Conservation (phyloP, 345 rosid genomes). For the Moringa oleifera region DNA sequence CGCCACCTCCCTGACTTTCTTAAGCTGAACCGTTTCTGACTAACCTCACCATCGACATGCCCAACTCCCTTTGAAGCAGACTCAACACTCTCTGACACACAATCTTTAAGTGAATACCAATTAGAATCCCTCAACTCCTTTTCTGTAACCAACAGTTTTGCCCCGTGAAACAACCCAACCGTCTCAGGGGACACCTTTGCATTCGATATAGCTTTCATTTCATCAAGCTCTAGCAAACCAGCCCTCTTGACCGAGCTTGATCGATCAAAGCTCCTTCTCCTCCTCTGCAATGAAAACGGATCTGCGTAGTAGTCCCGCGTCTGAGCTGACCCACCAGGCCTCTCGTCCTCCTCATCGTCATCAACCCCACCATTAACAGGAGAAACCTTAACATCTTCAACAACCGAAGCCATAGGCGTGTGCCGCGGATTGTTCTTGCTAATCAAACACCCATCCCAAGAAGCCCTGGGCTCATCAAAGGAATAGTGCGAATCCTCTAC, state of each 20-base stretch:
- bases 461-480: constrained; percentile 73
- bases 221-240: constrained; percentile 59
- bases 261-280: constrained; percentile 73
- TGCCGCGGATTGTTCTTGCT: constrained; percentile 49
- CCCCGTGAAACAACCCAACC: constrained; percentile 50
- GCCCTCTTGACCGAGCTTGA: constrained; percentile 45
- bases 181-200: constrained; percentile 71
- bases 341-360: constrained; percentile 32
- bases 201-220: constrained; percentile 49
- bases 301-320: constrained; percentile 74
- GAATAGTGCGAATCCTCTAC: constrained; percentile 49
- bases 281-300: constrained; percentile 29
- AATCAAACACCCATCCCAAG: constrained; percentile 70
- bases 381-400: constrained; percentile 47
- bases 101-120: constrained; percentile 45
- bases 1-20: constrained; percentile 49
- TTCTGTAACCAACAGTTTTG: constrained; percentile 52
- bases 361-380: constrained; percentile 23
- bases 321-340: constrained; percentile 79
- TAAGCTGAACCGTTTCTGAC: constrained; percentile 22
- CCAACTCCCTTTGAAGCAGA: constrained; percentile 45
- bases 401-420: constrained; percentile 40
- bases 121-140: constrained; percentile 52
- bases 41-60: constrained; percentile 34
- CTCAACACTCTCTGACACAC: constrained; percentile 23